Evolutionary conservation across 768 basidiomycete species (phyloP), one percentile per base, ranked within the genome.

Genomic region (Coprinopsis marcescibilis): DNA sequence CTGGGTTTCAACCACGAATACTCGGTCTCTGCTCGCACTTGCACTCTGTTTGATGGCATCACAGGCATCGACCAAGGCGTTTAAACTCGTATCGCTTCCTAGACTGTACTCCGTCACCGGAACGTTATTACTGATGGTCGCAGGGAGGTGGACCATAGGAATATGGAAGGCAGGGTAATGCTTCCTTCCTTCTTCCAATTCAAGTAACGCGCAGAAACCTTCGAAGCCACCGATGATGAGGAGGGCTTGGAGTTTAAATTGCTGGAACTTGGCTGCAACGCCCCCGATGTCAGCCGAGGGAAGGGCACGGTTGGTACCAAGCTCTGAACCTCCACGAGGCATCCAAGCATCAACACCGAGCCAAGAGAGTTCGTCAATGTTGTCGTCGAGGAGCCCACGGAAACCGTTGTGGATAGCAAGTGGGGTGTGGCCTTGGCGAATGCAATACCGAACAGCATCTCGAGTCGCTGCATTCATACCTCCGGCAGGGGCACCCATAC

Each of bases 31-130:
- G 60, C 92, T 96, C 3, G 96, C 95, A 46, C 89, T 89, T 8
- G 96, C 96, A 59, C 91, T 94, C 73, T 99, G 96, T 70, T 94
- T 96, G 69, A 99, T 97, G 33, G 94, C 84, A 66, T 99, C 96
- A 61, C 95, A 98, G 4, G 96, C 96, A 51, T 94, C 90, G 44
- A 98, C 93, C 24, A 99, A 73, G 2, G 94, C 93, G 63, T 98
- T 99, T 73, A 99, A 71, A 63, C 88, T 89, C n/a, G 96, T 99
- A 60, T 99, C 96, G 56, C 84, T 87, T 37, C 96, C 96, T 50
- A 99, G 68, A 62, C 90, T 94, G 67, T 89, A 91, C 62, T 98
- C 94, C 40, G 95, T 97, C 73, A 97, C 65, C 2, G 96, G 96
- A 11, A 99, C 96, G 56, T 99, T 99, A 70, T 99, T 99, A 55